Evolutionary conservation across 441 rosid species (phyloP).

Genomic region (Arabidopsis lyrata): DNA sequence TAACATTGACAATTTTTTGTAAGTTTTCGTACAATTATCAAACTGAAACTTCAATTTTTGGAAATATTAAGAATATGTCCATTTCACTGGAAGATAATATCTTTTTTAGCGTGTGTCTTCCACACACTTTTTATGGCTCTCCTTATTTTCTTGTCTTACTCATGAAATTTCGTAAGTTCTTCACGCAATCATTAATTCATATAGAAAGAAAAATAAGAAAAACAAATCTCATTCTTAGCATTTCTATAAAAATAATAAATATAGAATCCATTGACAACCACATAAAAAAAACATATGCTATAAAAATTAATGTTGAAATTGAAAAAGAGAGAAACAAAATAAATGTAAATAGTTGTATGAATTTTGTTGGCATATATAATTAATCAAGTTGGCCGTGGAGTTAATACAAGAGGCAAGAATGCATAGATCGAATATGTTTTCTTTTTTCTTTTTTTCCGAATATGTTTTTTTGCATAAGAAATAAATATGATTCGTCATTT

Average conservation of each 20-base stretch:
- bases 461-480: not conserved
- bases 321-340: not conserved
- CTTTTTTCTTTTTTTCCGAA: too few relatives aligned
- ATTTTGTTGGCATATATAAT: not conserved
- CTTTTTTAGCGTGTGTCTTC: constrained; percentile 41
- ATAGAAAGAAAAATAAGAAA: not conserved
- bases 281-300: not conserved
- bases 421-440: constrained; percentile 20
- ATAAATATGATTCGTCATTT: not conserved
- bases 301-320: not conserved
- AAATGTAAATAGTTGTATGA: not conserved
- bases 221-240: not conserved
- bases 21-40: not conserved
- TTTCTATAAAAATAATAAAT: not conserved
- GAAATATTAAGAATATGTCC: constrained; percentile 24
- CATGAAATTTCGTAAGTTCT: constrained; percentile 13
- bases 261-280: not conserved
- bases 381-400: constrained; percentile 21
- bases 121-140: constrained; percentile 45
- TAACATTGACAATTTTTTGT: not conserved
- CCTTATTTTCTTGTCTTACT: constrained; percentile 7
- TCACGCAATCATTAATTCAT: constrained; percentile 31
- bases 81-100: constrained; percentile 17
- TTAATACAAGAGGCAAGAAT: constrained; percentile 32
- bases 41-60: constrained; percentile 12